A percentile compares a stretch with the other conserved stretches of the same genome.
phyloP scores from a whole-genome alignment of 768 basidiomycete genomes.

The Russula emetica region DNA sequence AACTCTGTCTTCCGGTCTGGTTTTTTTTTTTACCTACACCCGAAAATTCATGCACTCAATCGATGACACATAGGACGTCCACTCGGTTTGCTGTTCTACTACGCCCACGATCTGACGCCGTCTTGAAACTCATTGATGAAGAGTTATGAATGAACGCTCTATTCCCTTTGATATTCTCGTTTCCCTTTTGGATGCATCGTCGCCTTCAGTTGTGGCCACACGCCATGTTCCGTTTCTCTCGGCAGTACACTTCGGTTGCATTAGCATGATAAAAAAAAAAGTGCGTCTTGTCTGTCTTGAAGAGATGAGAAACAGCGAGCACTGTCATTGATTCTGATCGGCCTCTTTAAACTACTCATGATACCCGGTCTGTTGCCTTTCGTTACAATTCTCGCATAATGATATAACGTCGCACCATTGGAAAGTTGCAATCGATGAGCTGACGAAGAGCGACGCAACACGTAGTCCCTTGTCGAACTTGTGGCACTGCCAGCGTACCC shows the following conservation, averaged over 20 bases:
- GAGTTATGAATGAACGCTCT: conserved; percentile 3
- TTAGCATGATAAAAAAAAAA: background rate
- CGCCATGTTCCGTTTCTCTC: background rate
- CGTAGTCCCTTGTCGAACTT: background rate
- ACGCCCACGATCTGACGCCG: conserved; percentile 24
- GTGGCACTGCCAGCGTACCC: background rate
- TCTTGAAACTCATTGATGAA: conserved; percentile 19
- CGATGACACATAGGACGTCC: conserved; percentile 10
- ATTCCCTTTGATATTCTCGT: background rate
- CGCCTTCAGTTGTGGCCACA: background rate
- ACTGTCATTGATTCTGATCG: background rate
- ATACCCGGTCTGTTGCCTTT: background rate
- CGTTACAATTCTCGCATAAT: background rate
- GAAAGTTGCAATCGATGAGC: background rate
- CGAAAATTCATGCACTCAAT: background rate
- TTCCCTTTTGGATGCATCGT: conserved; percentile 5
- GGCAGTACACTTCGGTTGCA: background rate
- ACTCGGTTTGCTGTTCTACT: conserved; percentile 19
- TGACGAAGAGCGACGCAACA: background rate
- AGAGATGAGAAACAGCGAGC: background rate
- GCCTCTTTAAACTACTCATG: background rate
- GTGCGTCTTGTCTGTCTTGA: background rate
- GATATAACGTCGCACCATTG: background rate
- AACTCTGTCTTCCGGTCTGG: conserved; percentile 61
- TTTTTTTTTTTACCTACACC: background rate